These are phyloP conservation scores for Naegleria gruberi DNA, from an alignment of 208 protist species.

Conservation along the genomic window DNA sequence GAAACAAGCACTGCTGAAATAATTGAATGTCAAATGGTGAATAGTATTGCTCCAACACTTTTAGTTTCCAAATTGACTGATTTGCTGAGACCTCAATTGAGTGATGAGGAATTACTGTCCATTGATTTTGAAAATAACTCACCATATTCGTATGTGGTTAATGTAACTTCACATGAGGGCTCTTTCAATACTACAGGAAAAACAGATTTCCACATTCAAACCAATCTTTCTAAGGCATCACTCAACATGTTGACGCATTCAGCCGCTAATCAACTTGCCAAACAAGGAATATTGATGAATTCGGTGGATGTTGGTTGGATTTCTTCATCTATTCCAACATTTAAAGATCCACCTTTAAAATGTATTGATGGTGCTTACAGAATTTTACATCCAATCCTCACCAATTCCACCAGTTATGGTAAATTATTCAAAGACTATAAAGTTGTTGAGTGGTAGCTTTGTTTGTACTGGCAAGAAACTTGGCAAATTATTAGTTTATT, in stretches of 20 bases:
- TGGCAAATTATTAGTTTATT: no score
- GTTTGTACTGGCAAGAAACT: no score
- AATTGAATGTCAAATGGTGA: slow-evolving; percentile 14
- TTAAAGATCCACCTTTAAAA: neutral
- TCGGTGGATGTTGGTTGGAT: slow-evolving; percentile 63
- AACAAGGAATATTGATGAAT: slow-evolving; percentile 55
- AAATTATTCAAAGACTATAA: slow-evolving; percentile 1
- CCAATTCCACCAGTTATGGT: neutral
- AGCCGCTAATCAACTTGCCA: slow-evolving; percentile 32
- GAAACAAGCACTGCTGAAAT: slow-evolving; percentile 32
- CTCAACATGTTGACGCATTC: slow-evolving; percentile 73
- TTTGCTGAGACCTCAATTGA: slow-evolving; percentile 33
- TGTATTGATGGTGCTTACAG: neutral
- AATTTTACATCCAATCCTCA: slow-evolving; percentile 20
- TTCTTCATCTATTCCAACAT: neutral
- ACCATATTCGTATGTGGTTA: neutral
- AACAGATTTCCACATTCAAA: slow-evolving; percentile 60
- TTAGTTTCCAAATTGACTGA: neutral
- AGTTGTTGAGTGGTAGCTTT: neutral
- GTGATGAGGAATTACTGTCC: slow-evolving; percentile 44
- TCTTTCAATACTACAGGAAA: slow-evolving; percentile 56
- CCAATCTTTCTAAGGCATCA: slow-evolving; percentile 74
- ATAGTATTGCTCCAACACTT: slow-evolving; percentile 15
- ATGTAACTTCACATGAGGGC: slow-evolving; percentile 22
- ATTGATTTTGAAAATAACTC: neutral